A percentile compares a stretch with the other conserved stretches of the same genome.
phyloP scores from a whole-genome alignment of 345 rosid genomes.

The Eucalyptus erythrocorys region DNA sequence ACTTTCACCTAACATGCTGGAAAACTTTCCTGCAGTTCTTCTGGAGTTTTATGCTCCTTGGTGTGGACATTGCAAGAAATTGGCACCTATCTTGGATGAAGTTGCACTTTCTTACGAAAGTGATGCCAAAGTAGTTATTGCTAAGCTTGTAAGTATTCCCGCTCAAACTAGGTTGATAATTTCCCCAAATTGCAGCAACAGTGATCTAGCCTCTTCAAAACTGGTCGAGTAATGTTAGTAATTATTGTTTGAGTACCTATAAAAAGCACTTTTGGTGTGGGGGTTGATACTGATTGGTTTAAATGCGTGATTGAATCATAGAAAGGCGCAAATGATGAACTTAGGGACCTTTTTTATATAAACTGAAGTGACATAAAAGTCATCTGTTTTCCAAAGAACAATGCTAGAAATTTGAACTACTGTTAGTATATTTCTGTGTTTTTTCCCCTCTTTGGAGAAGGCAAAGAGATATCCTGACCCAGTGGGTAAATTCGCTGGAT shows the following conservation, averaged over 20 bases:
- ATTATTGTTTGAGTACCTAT: not conserved
- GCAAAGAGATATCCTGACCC: not conserved
- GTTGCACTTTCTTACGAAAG: conserved; percentile 61
- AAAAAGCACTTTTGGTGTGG: not conserved
- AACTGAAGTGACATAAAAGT: not conserved
- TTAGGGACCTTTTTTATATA: not conserved
- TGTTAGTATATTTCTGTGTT: not conserved
- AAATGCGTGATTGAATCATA: not conserved
- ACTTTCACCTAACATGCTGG: not conserved
- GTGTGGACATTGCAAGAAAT: conserved; percentile 94
- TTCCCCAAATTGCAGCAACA: not conserved
- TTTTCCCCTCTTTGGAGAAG: not conserved
- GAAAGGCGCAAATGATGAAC: not conserved
- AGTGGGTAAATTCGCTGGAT: not conserved
- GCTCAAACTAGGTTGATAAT: not conserved
- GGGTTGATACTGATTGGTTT: not conserved
- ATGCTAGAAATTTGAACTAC: not conserved
- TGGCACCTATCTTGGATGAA: conserved; percentile 96
- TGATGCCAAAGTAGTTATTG: conserved; percentile 54
- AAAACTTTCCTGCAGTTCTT: conserved; percentile 41
- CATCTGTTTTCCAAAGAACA: not conserved
- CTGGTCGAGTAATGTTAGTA: not conserved
- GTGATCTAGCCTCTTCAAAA: not conserved
- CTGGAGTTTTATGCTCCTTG: conserved; percentile 95
- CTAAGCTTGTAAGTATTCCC: conserved; percentile 57